Conservation (phyloP, 257 asterid species). For the Avicennia marina region DNA sequence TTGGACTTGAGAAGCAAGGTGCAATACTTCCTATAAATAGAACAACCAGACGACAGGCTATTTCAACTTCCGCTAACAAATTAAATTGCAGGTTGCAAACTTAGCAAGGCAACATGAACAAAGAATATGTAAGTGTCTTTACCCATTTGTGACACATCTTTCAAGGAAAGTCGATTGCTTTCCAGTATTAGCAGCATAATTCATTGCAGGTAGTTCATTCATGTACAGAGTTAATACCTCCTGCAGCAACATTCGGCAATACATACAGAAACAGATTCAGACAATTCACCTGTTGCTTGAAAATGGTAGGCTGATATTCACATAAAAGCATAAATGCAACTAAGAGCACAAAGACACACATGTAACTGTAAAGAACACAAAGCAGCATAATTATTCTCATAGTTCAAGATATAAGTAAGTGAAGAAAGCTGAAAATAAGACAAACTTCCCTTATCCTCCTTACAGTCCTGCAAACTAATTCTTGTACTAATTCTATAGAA, state of each 20-base stretch:
- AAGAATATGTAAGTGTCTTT: slow-evolving; percentile 7
- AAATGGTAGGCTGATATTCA: no score
- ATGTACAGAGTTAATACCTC: slow-evolving; percentile 62
- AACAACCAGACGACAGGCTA: slow-evolving; percentile 3
- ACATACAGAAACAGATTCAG: background rate
- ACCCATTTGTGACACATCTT: slow-evolving; percentile 89
- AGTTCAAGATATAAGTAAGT: background rate
- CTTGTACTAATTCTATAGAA: no score
- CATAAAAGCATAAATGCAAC: background rate
- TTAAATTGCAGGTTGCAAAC: background rate
- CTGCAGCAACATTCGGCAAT: slow-evolving; percentile 32
- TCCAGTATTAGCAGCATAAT: slow-evolving; percentile 91
- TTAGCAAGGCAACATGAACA: slow-evolving; percentile 5
- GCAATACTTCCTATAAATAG: slow-evolving; percentile 77
- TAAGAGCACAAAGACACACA: no score
- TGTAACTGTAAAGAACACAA: background rate
- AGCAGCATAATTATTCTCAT: background rate
- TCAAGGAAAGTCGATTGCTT: slow-evolving; percentile 76
- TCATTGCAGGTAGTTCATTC: slow-evolving; percentile 87
- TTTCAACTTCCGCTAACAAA: slow-evolving; percentile 6
- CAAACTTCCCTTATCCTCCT: no score
- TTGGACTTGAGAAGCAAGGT: slow-evolving; percentile 58
- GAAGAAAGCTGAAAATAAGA: background rate
- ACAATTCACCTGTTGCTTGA: no score
- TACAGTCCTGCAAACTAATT: no score